These are phyloP conservation scores for Exophiala sp. DNA, from an alignment of 2,329 filamentous ascomycete species.

Conservation along the genomic window DNA sequence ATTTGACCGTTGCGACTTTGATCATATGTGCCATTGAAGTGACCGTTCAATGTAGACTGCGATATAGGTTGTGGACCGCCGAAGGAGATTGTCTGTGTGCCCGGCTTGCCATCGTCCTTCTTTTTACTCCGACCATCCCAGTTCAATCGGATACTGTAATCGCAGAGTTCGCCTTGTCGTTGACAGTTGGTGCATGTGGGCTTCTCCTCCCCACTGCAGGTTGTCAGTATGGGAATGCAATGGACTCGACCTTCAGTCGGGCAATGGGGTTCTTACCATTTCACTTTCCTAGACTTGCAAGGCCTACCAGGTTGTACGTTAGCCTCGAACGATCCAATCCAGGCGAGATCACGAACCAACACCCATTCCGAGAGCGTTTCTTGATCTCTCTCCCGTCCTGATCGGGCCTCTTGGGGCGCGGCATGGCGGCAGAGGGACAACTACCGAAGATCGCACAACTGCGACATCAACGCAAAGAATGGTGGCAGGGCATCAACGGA, in stretches of 20 bases:
- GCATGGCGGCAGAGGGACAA: constrained; percentile 43
- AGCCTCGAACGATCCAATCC: neutral
- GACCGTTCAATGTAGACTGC: constrained; percentile 12
- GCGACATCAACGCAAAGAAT: constrained; percentile 16
- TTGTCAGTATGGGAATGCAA: constrained; percentile 9
- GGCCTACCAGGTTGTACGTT: constrained; percentile 48
- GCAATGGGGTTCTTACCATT: constrained; percentile 50
- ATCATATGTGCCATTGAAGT: constrained; percentile 13
- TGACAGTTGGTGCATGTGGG: constrained; percentile 67
- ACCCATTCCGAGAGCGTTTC: constrained; percentile 61
- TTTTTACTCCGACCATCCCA: constrained; percentile 69
- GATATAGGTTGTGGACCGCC: constrained; percentile 8
- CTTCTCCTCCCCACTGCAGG: constrained; percentile 61
- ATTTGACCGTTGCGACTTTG: constrained; percentile 11
- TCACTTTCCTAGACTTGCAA: constrained; percentile 72
- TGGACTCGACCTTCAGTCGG: neutral
- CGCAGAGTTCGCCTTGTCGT: constrained; percentile 65
- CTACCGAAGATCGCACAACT: constrained; percentile 12
- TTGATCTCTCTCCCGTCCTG: constrained; percentile 56
- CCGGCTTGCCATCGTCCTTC: constrained; percentile 37
- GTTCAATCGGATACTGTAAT: constrained; percentile 74
- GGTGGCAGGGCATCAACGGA: neutral
- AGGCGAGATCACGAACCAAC: constrained; percentile 47
- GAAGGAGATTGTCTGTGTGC: constrained; percentile 36
- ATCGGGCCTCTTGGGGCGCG: constrained; percentile 54